Conservation (phyloP, 306 rosid genomes). For the Trifolium repens region DNA sequence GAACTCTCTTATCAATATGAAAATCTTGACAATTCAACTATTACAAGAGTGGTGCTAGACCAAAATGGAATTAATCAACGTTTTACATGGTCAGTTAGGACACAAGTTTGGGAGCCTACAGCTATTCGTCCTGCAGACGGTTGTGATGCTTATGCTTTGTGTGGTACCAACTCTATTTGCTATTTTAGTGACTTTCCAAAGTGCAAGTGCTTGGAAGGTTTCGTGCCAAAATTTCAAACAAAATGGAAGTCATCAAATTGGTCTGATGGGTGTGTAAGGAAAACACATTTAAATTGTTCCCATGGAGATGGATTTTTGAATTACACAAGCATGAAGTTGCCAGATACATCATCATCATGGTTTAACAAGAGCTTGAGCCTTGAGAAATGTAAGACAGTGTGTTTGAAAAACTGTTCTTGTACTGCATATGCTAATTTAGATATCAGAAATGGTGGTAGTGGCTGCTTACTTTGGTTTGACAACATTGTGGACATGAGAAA, state of each 20-base stretch:
- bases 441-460: constrained; percentile 36
- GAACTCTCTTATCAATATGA: no score
- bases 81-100: constrained; percentile 21
- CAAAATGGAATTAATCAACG: constrained; percentile 2
- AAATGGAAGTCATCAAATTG: not conserved
- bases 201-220: not conserved
- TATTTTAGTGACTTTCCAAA: not conserved
- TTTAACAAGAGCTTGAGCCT: constrained; percentile 27
- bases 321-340: constrained; percentile 13
- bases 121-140: not conserved
- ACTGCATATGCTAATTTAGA: constrained; percentile 20
- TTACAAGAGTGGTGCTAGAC: not conserved
- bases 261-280: constrained; percentile 41
- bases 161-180: not conserved
- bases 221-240: not conserved
- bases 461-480: constrained; percentile 50
- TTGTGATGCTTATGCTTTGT: not conserved
- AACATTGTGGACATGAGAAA: constrained; percentile 42
- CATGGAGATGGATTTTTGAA: constrained; percentile 22
- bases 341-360: constrained; percentile 37
- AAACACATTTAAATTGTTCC: constrained; percentile 25
- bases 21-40: no score
- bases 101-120: constrained; percentile 34
- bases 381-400: constrained; percentile 38
- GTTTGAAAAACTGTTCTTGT: constrained; percentile 44